These are phyloP conservation scores for Hymenoscyphus infarciens DNA, from an alignment of 2,329 filamentous ascomycete species.

Conservation along the genomic window DNA sequence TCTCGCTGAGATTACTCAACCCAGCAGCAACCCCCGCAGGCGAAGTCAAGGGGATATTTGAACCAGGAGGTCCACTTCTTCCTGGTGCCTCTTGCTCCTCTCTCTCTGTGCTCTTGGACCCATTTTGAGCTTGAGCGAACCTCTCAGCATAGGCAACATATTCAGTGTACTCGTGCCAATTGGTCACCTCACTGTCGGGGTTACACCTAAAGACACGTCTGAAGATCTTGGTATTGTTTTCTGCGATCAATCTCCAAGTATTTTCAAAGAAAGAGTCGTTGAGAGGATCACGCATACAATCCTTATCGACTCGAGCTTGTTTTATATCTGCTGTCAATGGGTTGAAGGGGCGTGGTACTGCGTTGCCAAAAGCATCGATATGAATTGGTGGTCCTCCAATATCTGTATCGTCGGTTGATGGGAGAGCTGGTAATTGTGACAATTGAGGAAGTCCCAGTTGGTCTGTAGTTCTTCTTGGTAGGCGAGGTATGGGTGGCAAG, in stretches of 20 bases:
- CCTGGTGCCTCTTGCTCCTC: conserved; percentile 32
- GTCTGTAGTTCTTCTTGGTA: conserved; percentile 60
- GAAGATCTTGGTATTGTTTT: conserved; percentile 94
- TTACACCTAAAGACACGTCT: conserved; percentile 93
- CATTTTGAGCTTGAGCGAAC: conserved; percentile 53
- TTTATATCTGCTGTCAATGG: conserved; percentile 64
- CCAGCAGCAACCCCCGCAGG: conserved; percentile 19
- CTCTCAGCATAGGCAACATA: conserved; percentile 64
- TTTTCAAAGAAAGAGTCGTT: conserved; percentile 79
- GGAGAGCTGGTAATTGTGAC: conserved; percentile 68
- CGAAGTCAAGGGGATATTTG: conserved; percentile 12
- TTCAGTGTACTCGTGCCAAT: conserved; percentile 77
- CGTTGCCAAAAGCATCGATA: conserved; percentile 50
- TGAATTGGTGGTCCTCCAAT: conserved; percentile 70
- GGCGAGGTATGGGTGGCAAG: conserved; percentile 55
- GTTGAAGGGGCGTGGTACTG: conserved; percentile 45
- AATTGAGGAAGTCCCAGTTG: conserved; percentile 64
- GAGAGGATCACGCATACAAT: conserved; percentile 93
- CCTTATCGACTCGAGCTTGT: conserved; percentile 71
- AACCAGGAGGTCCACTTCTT: conserved; percentile 34
- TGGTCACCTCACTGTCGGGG: conserved; percentile 91
- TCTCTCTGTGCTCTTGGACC: conserved; percentile 32
- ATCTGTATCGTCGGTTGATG: conserved; percentile 72
- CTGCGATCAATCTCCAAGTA: conserved; percentile 80
- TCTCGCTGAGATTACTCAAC: conserved; percentile 27